Base-by-base conservation (phyloP, 225 moss, liverwort and hornwort genomes). In the Thuidium tamariscinum region DNA sequence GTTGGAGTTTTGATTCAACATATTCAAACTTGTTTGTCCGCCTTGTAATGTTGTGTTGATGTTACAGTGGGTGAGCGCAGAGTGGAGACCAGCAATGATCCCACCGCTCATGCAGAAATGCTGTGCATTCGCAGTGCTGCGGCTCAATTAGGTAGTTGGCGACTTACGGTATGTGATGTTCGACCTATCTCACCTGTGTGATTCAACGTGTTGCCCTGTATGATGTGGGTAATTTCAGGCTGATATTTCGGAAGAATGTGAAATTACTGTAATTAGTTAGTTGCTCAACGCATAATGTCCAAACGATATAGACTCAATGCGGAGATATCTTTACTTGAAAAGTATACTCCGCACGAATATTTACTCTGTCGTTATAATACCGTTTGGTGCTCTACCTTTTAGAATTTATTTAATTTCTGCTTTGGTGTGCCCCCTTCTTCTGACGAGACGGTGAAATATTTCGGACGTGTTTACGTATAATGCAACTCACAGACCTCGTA, bases 41-140 rank as follows among this genome's bases (percentile, higher is more conserved):
- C 71, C 88, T 84, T 74, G 92, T 90, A 90, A 92, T 90, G 42
- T 83, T 88, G 87, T 91, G 87, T 91, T 91, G 90, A 93, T 93
- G 83, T 66, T 87, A 83, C 90, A 93, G 91, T 90, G 86, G 89
- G 83, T 90, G 89, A 86, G 89, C 69, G 90, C 93, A 95, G 96
- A 93, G 97, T 98, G 83, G 98, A 98, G 90, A 85, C 91, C 55
- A 91, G 90, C 68, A 91, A 93, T 32, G 97, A 97, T 90, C 98
- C 98, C 65, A 97, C 97, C 57, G 95, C 96, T 63, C 98, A 97
- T 82, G 98, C 98, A 32, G 97, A 98, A 90, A 98, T 98, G 94
- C 88, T 98, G 42, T 98, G 98, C 87, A 92, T 98, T 56, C 94
- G 95, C 79, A 89, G 86, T 32, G 97, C 97, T 90, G 92, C 96